Evolutionary conservation across 2,329 filamentous ascomycete species (phyloP).

Genomic region (Aureobasidium musti): DNA sequence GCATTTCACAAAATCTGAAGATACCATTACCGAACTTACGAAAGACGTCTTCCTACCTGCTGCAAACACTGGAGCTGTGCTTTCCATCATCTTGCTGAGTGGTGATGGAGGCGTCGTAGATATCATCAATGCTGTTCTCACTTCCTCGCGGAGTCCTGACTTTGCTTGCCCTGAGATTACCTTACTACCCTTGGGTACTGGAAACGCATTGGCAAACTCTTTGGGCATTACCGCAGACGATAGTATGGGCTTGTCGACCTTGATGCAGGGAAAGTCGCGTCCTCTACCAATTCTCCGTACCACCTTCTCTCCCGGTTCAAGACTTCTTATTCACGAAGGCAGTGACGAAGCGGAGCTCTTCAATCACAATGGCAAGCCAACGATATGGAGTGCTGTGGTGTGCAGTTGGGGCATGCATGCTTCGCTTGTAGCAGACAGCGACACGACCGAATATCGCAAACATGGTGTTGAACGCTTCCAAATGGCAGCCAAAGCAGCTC

Average conservation of each 20-base stretch:
- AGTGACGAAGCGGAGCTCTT: constrained; percentile 46
- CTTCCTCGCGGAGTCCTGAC: constrained; percentile 34
- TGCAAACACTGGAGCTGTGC: constrained; percentile 52
- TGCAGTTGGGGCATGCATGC: constrained; percentile 90
- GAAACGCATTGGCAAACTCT: constrained; percentile 54
- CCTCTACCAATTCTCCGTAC: constrained; percentile 49
- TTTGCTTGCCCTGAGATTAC: constrained; percentile 58
- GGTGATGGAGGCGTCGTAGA: constrained; percentile 88
- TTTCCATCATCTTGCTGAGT: constrained; percentile 75
- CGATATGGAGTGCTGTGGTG: constrained; percentile 73
- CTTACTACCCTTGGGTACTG: constrained; percentile 56
- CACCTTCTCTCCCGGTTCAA: constrained; percentile 50
- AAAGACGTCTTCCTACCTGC: constrained; percentile 50
- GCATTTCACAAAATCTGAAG: constrained; percentile 63
- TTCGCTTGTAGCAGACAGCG: constrained; percentile 84
- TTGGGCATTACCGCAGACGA: constrained; percentile 42
- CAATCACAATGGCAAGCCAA: constrained; percentile 37
- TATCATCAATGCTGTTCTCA: constrained; percentile 67
- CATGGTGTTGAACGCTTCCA: constrained; percentile 77
- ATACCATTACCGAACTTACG: constrained; percentile 67
- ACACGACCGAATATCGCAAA: constrained; percentile 76
- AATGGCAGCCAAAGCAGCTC: constrained; percentile 76
- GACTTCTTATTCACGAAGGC: constrained; percentile 48
- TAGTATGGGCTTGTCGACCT: constrained; percentile 44
- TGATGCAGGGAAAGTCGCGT: constrained; percentile 41